Evolutionary conservation across 805 yeast species (phyloP).

Genomic region (Osmozyma mogii): DNA sequence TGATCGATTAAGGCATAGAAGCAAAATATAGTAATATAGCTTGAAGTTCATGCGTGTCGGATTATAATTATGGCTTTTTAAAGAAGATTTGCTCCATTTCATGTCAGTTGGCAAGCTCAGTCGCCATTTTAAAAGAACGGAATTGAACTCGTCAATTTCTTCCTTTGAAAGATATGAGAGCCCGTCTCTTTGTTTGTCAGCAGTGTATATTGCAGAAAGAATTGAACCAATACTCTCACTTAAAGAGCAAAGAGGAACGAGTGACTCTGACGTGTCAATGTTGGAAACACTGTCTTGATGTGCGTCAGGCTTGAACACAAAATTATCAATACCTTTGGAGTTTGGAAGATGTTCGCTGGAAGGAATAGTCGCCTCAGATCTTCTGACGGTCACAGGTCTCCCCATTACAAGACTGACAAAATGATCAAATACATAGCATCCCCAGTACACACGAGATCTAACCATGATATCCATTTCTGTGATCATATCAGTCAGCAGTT

Average conservation of each 20-base stretch:
- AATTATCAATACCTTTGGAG: conserved; percentile 8
- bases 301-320: conserved; percentile 7
- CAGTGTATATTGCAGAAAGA: conserved; percentile 10
- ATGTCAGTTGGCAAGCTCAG: conserved; percentile 7
- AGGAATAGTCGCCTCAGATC: conserved; percentile 12
- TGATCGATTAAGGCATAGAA: conserved; percentile 11
- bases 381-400: conserved; percentile 13
- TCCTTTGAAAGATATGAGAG: conserved; percentile 6
- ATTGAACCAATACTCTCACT: conserved; percentile 12
- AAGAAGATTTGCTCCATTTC: conserved; percentile 8
- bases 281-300: conserved; percentile 3
- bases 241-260: conserved; percentile 11
- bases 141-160: conserved; percentile 8
- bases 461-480: conserved; percentile 8
- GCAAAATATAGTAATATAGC: conserved; percentile 11
- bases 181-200: conserved; percentile 8
- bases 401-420: conserved; percentile 14
- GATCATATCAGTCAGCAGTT: conserved; percentile 5
- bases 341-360: conserved; percentile 13
- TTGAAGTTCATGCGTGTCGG: conserved; percentile 12
- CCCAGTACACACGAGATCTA: conserved; percentile 14
- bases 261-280: conserved; percentile 11
- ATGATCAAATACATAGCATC: conserved; percentile 12
- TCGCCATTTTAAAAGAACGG: conserved; percentile 9
- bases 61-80: conserved; percentile 8